Evolutionary conservation across 2,329 filamentous ascomycete species (phyloP).

Genomic region (Venturia oleaginea): DNA sequence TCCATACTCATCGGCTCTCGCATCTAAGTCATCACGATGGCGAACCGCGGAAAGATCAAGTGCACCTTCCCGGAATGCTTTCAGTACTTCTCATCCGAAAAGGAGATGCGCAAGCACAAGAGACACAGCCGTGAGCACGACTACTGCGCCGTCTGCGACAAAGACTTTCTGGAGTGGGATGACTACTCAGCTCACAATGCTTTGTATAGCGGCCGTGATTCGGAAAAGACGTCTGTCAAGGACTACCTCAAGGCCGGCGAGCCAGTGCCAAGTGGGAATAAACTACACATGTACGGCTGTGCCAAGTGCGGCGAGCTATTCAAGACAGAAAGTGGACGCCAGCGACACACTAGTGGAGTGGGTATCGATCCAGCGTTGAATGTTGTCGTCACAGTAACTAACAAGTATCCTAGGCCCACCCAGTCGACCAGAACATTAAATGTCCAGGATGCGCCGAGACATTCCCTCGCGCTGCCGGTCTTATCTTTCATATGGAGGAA

Average conservation of each 20-base stretch:
- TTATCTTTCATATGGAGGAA: constrained; percentile 48
- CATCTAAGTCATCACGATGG: not conserved
- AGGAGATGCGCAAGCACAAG: constrained; percentile 45
- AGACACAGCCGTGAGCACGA: constrained; percentile 32
- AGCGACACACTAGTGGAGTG: constrained; percentile 44
- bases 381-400: not conserved
- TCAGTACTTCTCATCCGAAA: constrained; percentile 34
- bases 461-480: constrained; percentile 39
- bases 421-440: constrained; percentile 38
- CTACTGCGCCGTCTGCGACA: constrained; percentile 38
- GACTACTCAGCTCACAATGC: constrained; percentile 40
- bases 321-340: constrained; percentile 42
- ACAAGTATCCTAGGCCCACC: constrained; percentile 35
- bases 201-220: constrained; percentile 11
- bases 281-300: constrained; percentile 29
- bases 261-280: constrained; percentile 30
- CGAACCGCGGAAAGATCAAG: constrained; percentile 4
- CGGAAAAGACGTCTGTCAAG: constrained; percentile 3
- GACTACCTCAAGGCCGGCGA: constrained; percentile 21
- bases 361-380: constrained; percentile 17
- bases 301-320: constrained; percentile 49
- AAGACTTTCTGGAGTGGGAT: constrained; percentile 37
- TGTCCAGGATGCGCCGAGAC: constrained; percentile 44
- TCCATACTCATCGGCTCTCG: not conserved
- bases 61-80: constrained; percentile 41